Evolutionary conservation across 192 early-diverging fungal genomes (phyloP).

Genomic region (Spinellus fusiger): DNA sequence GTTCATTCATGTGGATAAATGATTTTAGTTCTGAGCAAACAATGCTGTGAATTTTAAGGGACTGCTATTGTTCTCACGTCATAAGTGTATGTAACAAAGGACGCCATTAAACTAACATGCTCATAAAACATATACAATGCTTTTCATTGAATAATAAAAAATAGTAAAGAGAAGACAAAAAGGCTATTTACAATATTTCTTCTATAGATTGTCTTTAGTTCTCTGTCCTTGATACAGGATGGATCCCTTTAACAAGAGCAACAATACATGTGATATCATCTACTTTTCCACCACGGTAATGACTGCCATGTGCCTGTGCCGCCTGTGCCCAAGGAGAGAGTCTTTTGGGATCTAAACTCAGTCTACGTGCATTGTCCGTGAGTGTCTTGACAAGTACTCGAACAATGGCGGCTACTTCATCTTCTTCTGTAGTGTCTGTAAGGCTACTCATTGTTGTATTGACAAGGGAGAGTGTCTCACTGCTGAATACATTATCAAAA

Average conservation of each 20-base stretch:
- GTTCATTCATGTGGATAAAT: too few species aligned
- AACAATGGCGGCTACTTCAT: conserved; percentile 35
- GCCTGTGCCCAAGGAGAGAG: conserved; percentile 44
- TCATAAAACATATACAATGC: neutral
- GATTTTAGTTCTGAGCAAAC: too few species aligned
- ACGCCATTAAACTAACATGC: neutral
- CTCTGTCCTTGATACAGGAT: neutral
- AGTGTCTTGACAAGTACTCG: conserved; percentile 40
- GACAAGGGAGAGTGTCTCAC: conserved; percentile 48
- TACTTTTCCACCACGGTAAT: conserved; percentile 45
- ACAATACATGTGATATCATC: conserved; percentile 57
- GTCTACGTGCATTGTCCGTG: conserved; percentile 46
- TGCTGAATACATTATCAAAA: conserved; percentile 54
- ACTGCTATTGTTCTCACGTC: too few species aligned
- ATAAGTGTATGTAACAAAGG: too few species aligned
- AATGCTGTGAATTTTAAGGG: too few species aligned
- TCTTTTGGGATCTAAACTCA: conserved; percentile 43
- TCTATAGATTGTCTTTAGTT: neutral
- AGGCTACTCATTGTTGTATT: conserved; percentile 28
- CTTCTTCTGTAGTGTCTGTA: conserved; percentile 3
- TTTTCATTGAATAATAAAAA: neutral
- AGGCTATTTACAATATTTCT: neutral
- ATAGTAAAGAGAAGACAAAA: too few species aligned
- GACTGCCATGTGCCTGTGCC: conserved; percentile 42
- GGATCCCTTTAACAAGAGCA: conserved; percentile 31